phyloP scores from a whole-genome alignment of 148 eudicot species.

The Diospyros kaki region DNA sequence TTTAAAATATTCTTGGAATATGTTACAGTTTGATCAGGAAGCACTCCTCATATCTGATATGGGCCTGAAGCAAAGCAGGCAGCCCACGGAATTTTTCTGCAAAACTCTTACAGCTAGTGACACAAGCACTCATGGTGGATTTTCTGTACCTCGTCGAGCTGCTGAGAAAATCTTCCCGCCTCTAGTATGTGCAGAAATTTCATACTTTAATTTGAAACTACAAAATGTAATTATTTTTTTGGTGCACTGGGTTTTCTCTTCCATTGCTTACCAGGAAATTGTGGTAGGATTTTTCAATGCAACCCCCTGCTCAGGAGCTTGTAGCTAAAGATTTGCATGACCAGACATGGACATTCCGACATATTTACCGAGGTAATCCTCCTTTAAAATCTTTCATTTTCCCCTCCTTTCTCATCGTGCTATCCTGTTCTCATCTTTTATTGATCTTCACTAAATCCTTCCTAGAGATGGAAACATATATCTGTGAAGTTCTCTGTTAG shows the following conservation, averaged over 20 bases:
- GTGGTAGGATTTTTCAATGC: constrained; percentile 86
- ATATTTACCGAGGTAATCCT: constrained; percentile 75
- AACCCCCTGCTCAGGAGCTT: constrained; percentile 97
- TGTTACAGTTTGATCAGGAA: constrained; percentile 83
- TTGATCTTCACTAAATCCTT: background rate
- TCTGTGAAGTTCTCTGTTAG: background rate
- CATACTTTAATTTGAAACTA: background rate
- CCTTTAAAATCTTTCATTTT: background rate
- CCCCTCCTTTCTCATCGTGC: background rate
- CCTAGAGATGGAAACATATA: background rate
- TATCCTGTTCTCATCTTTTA: background rate
- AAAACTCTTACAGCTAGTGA: constrained; percentile 99
- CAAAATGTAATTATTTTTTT: background rate
- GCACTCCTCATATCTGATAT: constrained; percentile 86
- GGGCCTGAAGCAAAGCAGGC: constrained; percentile 88
- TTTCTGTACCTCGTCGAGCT: constrained; percentile 95
- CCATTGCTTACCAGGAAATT: constrained; percentile 32
- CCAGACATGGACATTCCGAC: constrained; percentile 93
- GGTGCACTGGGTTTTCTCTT: background rate
- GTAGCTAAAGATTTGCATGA: constrained; percentile 92
- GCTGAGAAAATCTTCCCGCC: constrained; percentile 99
- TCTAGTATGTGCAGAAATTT: constrained; percentile 43
- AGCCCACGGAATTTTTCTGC: constrained; percentile 95
- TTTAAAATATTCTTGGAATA: constrained; percentile 8
- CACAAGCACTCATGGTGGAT: constrained; percentile 98